Evolutionary conservation across 306 rosid genomes (phyloP), one percentile per base, ranked within the genome.

Genomic region (Macrotyloma uniflorum): DNA sequence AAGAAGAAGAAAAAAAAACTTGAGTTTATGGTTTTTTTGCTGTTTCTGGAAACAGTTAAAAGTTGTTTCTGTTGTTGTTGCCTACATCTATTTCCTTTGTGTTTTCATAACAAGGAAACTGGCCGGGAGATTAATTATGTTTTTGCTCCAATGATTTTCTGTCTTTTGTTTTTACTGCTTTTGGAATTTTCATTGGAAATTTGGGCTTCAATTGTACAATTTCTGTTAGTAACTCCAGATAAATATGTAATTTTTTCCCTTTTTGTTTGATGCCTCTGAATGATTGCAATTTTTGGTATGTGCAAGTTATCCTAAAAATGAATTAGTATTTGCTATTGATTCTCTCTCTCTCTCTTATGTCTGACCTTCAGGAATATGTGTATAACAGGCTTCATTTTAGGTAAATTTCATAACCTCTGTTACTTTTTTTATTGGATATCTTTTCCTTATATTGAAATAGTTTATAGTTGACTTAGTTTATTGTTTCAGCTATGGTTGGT

Each of bases 371-470:
- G 98, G 98, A 95, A 84, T 95, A 92, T 69, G 98, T 95, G 79
- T 95, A 95, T 72, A 95, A 95, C 88, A 91, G 92, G 93, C 98
- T 95, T 70, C 84, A 91, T 43, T 95, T 95, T 77, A 94, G 98
- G 98, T 93, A 62, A 85, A 72, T 20, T 73, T 62, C 22, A 23
- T 15, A 16, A 32, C 10, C 5, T 54, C 72, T 47, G 8, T 42
- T 1, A 26, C 65, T 73, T 55, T 67, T 67, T 74, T 77, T 20
- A 40, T 72, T 38, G 22, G 10, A 15, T 24, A 9, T 20, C 10
- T 53, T 8, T 19, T 53, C 28, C 6, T 6, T n/a, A 1, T 32
- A 9, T 8, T 32, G 68, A 62, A 61, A 62, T 8, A 10, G 4
- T n/a, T 62, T 45, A 62, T 8, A 10, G 45, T 8, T 62, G 68